Evolutionary conservation across 768 basidiomycete species (phyloP).

Genomic region (Termitomyces sp.): DNA sequence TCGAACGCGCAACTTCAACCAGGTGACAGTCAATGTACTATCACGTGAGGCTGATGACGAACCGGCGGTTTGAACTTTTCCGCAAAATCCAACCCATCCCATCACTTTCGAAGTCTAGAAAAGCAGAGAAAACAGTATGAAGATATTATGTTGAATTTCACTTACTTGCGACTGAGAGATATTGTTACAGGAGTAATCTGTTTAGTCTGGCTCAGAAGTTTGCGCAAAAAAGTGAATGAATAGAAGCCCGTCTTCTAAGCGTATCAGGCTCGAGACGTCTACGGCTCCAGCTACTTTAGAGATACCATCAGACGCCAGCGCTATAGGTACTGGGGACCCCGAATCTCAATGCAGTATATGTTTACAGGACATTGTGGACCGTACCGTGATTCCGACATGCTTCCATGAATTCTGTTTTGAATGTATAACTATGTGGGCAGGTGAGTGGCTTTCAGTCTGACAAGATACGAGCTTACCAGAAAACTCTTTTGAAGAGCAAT

Average conservation of each 20-base stretch:
- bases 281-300: conserved; percentile 13
- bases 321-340: conserved; percentile 24
- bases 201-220: background rate
- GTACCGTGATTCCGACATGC: conserved; percentile 79
- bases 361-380: conserved; percentile 69
- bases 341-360: conserved; percentile 84
- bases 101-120: background rate
- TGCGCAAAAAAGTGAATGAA: conserved; percentile 7
- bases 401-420: conserved; percentile 95
- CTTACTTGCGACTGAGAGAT: background rate
- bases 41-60: background rate
- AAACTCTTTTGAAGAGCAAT: conserved; percentile 58
- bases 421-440: conserved; percentile 83
- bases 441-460: conserved; percentile 36
- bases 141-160: no score
- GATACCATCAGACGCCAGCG: background rate
- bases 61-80: no score
- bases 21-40: background rate
- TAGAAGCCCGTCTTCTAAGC: conserved; percentile 33
- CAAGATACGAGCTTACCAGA: background rate
- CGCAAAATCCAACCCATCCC: background rate
- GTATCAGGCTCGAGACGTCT: conserved; percentile 28
- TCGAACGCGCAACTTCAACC: background rate
- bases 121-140: background rate
- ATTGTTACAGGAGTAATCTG: background rate